Percentiles rank a stretch among this genome's conserved stretches.
These are phyloP conservation scores for Phytophthora ramorum DNA, from an alignment of 352 stramenopile genomes.

Conservation along the genomic window DNA sequence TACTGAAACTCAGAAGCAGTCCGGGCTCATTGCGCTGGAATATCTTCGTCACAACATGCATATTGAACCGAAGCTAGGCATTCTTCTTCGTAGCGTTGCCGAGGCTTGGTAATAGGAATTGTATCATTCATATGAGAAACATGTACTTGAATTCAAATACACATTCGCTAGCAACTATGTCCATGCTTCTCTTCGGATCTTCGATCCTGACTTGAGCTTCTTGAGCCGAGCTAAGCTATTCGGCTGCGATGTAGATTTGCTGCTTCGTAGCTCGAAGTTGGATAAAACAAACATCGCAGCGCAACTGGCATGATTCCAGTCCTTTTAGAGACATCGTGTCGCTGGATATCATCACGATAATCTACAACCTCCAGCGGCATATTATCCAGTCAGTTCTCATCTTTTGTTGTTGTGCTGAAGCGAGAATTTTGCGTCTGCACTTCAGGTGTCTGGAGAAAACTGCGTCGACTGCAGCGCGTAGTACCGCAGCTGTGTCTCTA, in stretches of 20 bases:
- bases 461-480: constrained; percentile 36
- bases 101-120: constrained; percentile 5
- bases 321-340: too few relatives aligned
- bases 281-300: too few relatives aligned
- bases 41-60: neutral
- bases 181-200: neutral
- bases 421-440: neutral
- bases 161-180: neutral
- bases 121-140: neutral
- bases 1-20: constrained; percentile 1
- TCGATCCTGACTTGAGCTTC: neutral
- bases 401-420: neutral
- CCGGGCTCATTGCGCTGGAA: constrained; percentile 5
- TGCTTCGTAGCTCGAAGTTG: too few relatives aligned
- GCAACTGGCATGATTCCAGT: too few relatives aligned
- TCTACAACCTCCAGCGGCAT: neutral
- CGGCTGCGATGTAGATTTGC: neutral
- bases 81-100: constrained; percentile 1
- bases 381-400: neutral
- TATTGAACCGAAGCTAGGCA: neutral
- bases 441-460: neutral
- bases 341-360: neutral
- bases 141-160: neutral
- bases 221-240: neutral
- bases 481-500: constrained; percentile 33